Percentiles rank a stretch among this genome's conserved stretches.
phyloP scores from a whole-genome alignment of 352 stramenopile species.

The Phytophthora cryptogea region DNA sequence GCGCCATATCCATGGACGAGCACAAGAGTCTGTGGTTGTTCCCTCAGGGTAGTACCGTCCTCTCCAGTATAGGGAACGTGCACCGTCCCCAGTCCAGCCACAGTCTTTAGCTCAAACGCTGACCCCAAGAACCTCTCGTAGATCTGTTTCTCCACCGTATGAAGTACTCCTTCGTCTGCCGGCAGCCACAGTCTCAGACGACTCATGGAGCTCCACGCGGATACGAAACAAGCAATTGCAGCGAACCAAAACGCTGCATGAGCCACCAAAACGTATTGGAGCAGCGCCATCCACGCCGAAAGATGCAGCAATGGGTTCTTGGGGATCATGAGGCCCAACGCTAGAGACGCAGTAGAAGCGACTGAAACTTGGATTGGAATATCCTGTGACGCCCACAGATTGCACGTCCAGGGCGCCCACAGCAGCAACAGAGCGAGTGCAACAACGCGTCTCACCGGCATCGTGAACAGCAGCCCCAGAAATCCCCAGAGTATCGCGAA shows the following conservation, averaged over 20 bases:
- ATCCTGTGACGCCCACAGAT: constrained; percentile 12
- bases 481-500: constrained; percentile 16
- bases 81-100: constrained; percentile 67
- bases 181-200: constrained; percentile 49
- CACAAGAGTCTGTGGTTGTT: constrained; percentile 47
- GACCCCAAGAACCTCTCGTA: constrained; percentile 55
- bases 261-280: constrained; percentile 14
- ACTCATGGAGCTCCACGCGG: constrained; percentile 29
- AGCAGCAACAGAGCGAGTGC: constrained; percentile 17
- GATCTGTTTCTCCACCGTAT: constrained; percentile 53
- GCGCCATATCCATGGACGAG: constrained; percentile 73
- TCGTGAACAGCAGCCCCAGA: constrained; percentile 26
- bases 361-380: constrained; percentile 16
- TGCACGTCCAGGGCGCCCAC: constrained; percentile 23
- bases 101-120: constrained; percentile 40
- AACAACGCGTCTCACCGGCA: constrained; percentile 7
- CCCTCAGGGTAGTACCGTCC: constrained; percentile 4
- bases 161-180: constrained; percentile 42
- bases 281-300: constrained; percentile 17
- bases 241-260: constrained; percentile 13
- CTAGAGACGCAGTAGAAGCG: constrained; percentile 11
- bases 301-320: constrained; percentile 26
- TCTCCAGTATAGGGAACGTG: constrained; percentile 67
- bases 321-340: constrained; percentile 17
- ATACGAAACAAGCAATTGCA: constrained; percentile 25